Base-by-base conservation (phyloP, 176 grass and related monocot species). In the Stipa capillata region DNA sequence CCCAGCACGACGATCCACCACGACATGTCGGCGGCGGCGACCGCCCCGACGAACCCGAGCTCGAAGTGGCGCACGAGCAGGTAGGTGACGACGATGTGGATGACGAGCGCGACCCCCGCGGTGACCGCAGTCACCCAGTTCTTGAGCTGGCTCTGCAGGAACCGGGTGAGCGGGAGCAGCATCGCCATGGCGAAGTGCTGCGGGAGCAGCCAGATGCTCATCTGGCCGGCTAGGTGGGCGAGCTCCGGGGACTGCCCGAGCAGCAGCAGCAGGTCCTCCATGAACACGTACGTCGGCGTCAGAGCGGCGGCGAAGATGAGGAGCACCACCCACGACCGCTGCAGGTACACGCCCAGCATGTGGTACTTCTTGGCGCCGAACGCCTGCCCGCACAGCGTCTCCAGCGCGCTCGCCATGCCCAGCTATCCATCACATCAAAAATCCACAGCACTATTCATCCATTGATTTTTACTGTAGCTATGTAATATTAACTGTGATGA, bases 271-370 rank as follows among this genome's bases (percentile, higher is more conserved):
- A 89, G 68, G 33, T 70, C 69, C 59, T 88, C 80, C 52, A 74
- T 88, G 74, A 89, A 61, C 59, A 84, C 28, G 86, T 86, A 92
- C 2, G 77, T 83, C 36, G 90, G 83, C 39, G 72, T 82, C 53
- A 92, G 70, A 52, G 54, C 44, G 9, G 50, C 12, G 7, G 83
- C 86, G 60, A 73, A 88, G 44, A 86, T 5, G 78, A 92, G 33
- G 5, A 92, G 86, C 11, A 84, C 79, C 2, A 84, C 2, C 90
- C 86, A 92, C 0, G 86, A 92, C 0, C 90, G 85, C 65, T 89
- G 90, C 76, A 92, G 65, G 90, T 92, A 92, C 37, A 92, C 62
- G 5, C 90, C 86, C 54, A 92, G 80, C 90, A 92, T 92, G 56
- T 83, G 74, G 71, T 86, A 42, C 86, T 86, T 80, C 86, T 80